Percentiles rank a stretch among this genome's conserved stretches.
Evolutionary conservation across 371 early-diverging fungal genomes (phyloP).

Genomic region (Gilbertella persicaria): DNA sequence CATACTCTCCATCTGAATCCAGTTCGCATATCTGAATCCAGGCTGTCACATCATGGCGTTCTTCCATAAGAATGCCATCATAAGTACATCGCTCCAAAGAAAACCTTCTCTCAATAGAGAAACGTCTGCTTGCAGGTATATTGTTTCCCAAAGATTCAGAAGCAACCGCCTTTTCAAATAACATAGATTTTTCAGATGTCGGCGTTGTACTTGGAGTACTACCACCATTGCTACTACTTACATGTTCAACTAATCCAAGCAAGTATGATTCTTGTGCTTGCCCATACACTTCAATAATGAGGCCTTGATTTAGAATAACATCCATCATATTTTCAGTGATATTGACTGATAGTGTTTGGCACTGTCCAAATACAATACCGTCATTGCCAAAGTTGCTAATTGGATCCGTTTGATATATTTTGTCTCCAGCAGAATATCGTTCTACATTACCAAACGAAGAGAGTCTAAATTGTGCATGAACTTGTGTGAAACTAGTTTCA

Average conservation of each 20-base stretch:
- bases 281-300: conserved; percentile 67
- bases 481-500: conserved; percentile 66
- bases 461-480: conserved; percentile 77
- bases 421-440: conserved; percentile 44
- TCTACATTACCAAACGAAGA: conserved; percentile 57
- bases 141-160: background rate
- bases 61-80: conserved; percentile 50
- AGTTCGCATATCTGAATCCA: conserved; percentile 72
- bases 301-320: conserved; percentile 39
- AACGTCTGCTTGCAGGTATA: conserved; percentile 12
- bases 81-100: conserved; percentile 16
- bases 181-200: conserved; percentile 9
- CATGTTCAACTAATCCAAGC: conserved; percentile 16
- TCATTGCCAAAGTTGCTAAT: conserved; percentile 50
- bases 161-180: conserved; percentile 10
- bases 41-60: conserved; percentile 60
- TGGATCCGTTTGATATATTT: conserved; percentile 69
- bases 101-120: conserved; percentile 20
- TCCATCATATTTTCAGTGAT: conserved; percentile 51
- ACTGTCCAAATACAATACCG: conserved; percentile 61
- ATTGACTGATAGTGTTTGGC: conserved; percentile 58
- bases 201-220: conserved; percentile 10
- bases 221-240: background rate
- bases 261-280: conserved; percentile 43
- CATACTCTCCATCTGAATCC: conserved; percentile 66